Conservation (phyloP, 2,329 filamentous ascomycete species). For the Penicillium sp. region DNA sequence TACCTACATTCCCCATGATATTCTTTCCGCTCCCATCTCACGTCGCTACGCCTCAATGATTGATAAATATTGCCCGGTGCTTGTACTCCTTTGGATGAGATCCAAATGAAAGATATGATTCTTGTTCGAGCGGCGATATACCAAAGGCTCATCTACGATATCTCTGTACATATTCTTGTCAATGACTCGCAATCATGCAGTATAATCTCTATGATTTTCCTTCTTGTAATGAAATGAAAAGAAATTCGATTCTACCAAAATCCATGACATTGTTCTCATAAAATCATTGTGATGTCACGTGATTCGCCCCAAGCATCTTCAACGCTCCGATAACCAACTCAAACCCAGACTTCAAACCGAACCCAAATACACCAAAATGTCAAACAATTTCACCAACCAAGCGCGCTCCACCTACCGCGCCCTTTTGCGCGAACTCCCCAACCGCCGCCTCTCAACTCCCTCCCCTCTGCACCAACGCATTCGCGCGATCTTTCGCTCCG, state of each 20-base stretch:
- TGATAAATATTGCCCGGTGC: slow-evolving; percentile 18
- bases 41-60: slow-evolving; percentile 28
- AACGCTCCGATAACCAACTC: not conserved
- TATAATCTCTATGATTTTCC: not conserved
- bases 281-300: slow-evolving; percentile 1
- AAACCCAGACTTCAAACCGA: not conserved
- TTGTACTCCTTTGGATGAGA: slow-evolving; percentile 2
- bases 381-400: slow-evolving; percentile 32
- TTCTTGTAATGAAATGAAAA: not conserved
- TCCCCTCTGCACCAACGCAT: slow-evolving; percentile 70
- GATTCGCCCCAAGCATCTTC: not conserved
- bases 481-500: slow-evolving; percentile 58
- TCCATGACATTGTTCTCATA: not conserved
- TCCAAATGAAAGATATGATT: slow-evolving; percentile 5
- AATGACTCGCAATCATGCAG: not conserved
- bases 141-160: slow-evolving; percentile 10
- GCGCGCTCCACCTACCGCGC: slow-evolving; percentile 79
- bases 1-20: not conserved
- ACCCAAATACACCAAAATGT: slow-evolving; percentile 14
- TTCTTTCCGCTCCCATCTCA: slow-evolving; percentile 17
- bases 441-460: slow-evolving; percentile 60
- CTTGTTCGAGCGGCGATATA: slow-evolving; percentile 12
- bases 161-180: slow-evolving; percentile 18
- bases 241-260: not conserved
- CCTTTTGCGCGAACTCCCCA: slow-evolving; percentile 83